Base-by-base conservation (phyloP, 2,329 filamentous ascomycete species). In the Penicillium sp. region DNA sequence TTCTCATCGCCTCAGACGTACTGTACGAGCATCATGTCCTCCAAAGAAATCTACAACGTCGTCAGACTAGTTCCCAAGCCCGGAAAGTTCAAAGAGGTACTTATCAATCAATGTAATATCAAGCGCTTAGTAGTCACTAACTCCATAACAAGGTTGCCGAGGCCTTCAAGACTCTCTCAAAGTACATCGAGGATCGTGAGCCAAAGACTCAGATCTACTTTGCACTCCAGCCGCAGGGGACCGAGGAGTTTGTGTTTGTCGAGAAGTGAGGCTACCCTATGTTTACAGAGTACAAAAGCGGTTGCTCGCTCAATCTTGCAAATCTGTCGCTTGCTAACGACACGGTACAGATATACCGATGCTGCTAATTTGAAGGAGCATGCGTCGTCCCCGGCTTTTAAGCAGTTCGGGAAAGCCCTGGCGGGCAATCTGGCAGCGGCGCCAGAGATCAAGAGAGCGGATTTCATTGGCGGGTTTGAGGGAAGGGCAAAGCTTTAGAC, bases 131-230 rank as follows among this genome's bases (percentile, higher is more conserved):
- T 26, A 26, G 26, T 26, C 26, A 26, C 15, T 30, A 23, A 11
- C 13, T n/a, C 31, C 21, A 26, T 31, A 23, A 5, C 19, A 19
- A 52, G 13, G 51, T 67, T 35, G 61, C 62, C 6, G 61, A 60
- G 44, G 66, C 66, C 5, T 69, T 69, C 65, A 62, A 51, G n/a
- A 53, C 54, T 19, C 50, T 69, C 51, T 62, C 64, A 6, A 56
- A 66, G 38, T 58, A 66, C 47, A 61, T 69, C 47, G 23, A 67
- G 49, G 29, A 62, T 5, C 45, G 65, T 41, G 67, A 69, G n/a
- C 60, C 57, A n/a, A 65, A 66, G 59, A 69, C 67, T 0, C 67
- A 69, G 45, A 63, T 67, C 51, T 69, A 69, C 61, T 66, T 63
- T 58, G 65, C 67, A 19, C 54, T 69, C 38, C 62, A 61, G 41